Conservation (phyloP, 2,329 filamentous ascomycete species). For the Trichocomaceae sp. region DNA sequence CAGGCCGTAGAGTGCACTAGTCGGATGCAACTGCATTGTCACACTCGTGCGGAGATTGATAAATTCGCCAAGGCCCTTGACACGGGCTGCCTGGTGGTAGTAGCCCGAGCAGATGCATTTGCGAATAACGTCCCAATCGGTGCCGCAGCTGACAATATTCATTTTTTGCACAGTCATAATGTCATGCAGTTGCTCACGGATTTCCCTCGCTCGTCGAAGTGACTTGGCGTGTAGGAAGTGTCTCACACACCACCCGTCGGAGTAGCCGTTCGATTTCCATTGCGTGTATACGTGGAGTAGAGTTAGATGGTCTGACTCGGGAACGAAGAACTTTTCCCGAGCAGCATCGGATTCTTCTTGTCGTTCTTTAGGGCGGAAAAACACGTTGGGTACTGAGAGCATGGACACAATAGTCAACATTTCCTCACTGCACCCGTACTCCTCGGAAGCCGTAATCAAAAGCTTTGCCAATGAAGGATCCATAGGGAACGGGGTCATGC, state of each 20-base stretch:
- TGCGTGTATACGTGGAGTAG: slow-evolving; percentile 93
- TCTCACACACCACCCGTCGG: slow-evolving; percentile 83
- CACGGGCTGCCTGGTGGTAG: slow-evolving; percentile 94
- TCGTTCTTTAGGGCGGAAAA: slow-evolving; percentile 93
- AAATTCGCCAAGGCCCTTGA: slow-evolving; percentile 95
- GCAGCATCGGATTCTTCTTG: slow-evolving; percentile 94
- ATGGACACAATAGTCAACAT: slow-evolving; percentile 98
- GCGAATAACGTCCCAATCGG: slow-evolving; percentile 92
- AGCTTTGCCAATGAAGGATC: slow-evolving; percentile 92
- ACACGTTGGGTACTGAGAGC: slow-evolving; percentile 93
- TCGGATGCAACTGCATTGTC: slow-evolving; percentile 89
- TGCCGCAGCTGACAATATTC: slow-evolving; percentile 78
- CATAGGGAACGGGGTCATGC: slow-evolving; percentile 98
- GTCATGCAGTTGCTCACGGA: slow-evolving; percentile 84
- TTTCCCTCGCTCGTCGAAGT: slow-evolving; percentile 82
- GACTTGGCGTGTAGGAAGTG: slow-evolving; percentile 97
- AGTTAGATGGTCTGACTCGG: slow-evolving; percentile 93
- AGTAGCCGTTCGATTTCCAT: slow-evolving; percentile 86
- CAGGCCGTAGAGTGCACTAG: slow-evolving; percentile 82
- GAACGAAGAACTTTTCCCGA: slow-evolving; percentile 96
- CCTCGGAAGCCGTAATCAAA: slow-evolving; percentile 79
- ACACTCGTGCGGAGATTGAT: slow-evolving; percentile 93
- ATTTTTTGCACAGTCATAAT: slow-evolving; percentile 95
- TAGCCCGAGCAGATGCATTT: slow-evolving; percentile 97
- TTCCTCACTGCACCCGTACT: slow-evolving; percentile 91